Evolutionary conservation across 2,329 filamentous ascomycete species (phyloP).

Genomic region (Didymella lethalis): DNA sequence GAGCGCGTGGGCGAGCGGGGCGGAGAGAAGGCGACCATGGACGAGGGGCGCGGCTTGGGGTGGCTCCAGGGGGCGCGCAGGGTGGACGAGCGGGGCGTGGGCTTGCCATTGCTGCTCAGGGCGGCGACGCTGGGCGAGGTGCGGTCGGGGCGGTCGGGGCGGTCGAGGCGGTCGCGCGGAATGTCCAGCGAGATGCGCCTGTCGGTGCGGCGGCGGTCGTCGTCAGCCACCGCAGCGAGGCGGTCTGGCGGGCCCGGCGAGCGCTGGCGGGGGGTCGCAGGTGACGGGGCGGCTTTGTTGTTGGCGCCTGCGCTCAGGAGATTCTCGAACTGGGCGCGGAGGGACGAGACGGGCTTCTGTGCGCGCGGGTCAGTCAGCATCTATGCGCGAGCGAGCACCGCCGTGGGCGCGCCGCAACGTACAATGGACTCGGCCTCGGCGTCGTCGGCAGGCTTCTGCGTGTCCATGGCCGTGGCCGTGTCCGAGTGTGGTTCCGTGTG

Average conservation of each 20-base stretch:
- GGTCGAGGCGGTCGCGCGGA: conserved; percentile 42
- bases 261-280: conserved; percentile 37
- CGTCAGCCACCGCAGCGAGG: conserved; percentile 39
- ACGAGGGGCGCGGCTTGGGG: conserved; percentile 54
- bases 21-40: conserved; percentile 58
- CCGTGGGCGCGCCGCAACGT: conserved; percentile 44
- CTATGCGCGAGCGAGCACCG: conserved; percentile 6
- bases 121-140: conserved; percentile 44
- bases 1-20: conserved; percentile 57
- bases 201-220: conserved; percentile 39
- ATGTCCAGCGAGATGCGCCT: conserved; percentile 54
- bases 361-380: conserved; percentile 22
- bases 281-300: conserved; percentile 33
- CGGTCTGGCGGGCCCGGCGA: conserved; percentile 46
- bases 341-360: conserved; percentile 81
- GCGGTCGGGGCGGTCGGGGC: conserved; percentile 25
- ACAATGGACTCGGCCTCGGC: conserved; percentile 79
- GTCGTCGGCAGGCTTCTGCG: conserved; percentile 58
- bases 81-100: conserved; percentile 49
- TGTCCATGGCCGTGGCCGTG: conserved; percentile 41
- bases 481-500: conserved; percentile 44
- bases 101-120: conserved; percentile 45
- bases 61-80: conserved; percentile 47
- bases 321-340: conserved; percentile 83
- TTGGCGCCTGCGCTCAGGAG: conserved; percentile 59